Conservation (phyloP, 495 filamentous ascomycete species). For the Trichoderma virens region DNA sequence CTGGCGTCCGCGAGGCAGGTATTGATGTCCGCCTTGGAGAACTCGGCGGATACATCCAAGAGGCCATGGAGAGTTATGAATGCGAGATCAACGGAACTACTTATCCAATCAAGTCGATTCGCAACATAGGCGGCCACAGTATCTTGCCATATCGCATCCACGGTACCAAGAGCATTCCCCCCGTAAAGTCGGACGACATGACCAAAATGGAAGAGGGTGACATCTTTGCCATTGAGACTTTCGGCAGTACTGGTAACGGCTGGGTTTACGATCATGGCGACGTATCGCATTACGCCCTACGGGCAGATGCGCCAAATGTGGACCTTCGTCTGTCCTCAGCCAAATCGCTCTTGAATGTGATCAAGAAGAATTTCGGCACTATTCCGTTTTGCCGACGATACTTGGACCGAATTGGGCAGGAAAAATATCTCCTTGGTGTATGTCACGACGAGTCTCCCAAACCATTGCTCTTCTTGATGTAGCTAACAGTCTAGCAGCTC, state of each 20-base stretch:
- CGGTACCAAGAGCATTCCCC: constrained; percentile 78
- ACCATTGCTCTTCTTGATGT: neutral
- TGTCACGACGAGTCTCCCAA: constrained; percentile 22
- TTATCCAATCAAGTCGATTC: constrained; percentile 74
- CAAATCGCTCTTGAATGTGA: constrained; percentile 75
- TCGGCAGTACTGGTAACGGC: constrained; percentile 84
- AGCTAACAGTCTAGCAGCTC: constrained; percentile 19
- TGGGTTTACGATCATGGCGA: constrained; percentile 77
- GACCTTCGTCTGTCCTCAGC: constrained; percentile 64
- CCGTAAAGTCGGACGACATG: constrained; percentile 69
- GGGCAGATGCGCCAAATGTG: constrained; percentile 55
- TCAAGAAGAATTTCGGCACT: constrained; percentile 88
- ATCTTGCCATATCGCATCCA: constrained; percentile 83
- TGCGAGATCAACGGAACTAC: constrained; percentile 67
- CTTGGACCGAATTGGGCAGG: constrained; percentile 74
- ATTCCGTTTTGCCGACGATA: constrained; percentile 80
- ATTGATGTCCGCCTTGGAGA: constrained; percentile 73
- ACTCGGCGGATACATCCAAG: constrained; percentile 69
- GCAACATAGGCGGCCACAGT: constrained; percentile 81
- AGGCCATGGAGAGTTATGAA: constrained; percentile 85
- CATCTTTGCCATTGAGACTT: constrained; percentile 87
- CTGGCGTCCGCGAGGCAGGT: constrained; percentile 74
- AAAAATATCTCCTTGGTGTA: constrained; percentile 81
- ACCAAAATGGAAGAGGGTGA: constrained; percentile 95
- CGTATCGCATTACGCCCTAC: constrained; percentile 67